Evolutionary conservation across 73 alveolate genomes (phyloP).

Genomic region (Blepharisma japonicum): DNA sequence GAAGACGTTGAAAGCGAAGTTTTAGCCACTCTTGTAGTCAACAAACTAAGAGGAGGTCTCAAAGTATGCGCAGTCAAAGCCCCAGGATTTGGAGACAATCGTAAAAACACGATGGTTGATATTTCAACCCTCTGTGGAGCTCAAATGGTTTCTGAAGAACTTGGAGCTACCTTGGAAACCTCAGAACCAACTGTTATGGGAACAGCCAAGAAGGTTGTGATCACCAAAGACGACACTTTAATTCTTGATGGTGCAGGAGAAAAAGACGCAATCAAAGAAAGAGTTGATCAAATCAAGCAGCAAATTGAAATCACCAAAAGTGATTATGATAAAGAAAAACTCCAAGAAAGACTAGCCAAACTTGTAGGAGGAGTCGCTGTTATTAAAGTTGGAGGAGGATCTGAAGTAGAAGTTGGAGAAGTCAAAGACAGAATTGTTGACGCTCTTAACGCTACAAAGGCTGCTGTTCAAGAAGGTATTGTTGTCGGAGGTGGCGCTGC

Average conservation of each 20-base stretch:
- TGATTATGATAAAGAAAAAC: conserved; percentile 90
- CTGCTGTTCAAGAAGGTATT: conserved; percentile 96
- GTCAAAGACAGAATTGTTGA: conserved; percentile 95
- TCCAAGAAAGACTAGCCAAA: conserved; percentile 95
- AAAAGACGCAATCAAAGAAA: conserved; percentile 68
- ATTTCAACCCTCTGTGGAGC: conserved; percentile 94
- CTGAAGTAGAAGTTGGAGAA: conserved; percentile 95
- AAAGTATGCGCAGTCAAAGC: conserved; percentile 96
- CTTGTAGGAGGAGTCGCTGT: conserved; percentile 98
- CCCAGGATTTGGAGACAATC: conserved; percentile 98
- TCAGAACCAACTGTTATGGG: conserved; percentile 83
- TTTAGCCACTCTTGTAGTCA: conserved; percentile 91
- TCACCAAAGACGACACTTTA: conserved; percentile 96
- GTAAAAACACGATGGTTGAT: conserved; percentile 90
- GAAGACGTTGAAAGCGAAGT: conserved; percentile 97
- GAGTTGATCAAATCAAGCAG: conserved; percentile 69
- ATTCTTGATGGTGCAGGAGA: conserved; percentile 95
- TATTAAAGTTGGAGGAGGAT: conserved; percentile 96
- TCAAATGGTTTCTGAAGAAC: conserved; percentile 87
- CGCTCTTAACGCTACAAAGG: conserved; percentile 97
- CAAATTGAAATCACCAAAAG: conserved; percentile 77
- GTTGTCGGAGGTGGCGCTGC: conserved; percentile 98
- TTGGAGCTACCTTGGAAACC: conserved; percentile 76
- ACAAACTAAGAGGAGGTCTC: conserved; percentile 96
- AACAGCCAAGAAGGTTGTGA: conserved; percentile 75